Base-by-base conservation (phyloP, 805 yeast species). In the Candida dendrica region DNA sequence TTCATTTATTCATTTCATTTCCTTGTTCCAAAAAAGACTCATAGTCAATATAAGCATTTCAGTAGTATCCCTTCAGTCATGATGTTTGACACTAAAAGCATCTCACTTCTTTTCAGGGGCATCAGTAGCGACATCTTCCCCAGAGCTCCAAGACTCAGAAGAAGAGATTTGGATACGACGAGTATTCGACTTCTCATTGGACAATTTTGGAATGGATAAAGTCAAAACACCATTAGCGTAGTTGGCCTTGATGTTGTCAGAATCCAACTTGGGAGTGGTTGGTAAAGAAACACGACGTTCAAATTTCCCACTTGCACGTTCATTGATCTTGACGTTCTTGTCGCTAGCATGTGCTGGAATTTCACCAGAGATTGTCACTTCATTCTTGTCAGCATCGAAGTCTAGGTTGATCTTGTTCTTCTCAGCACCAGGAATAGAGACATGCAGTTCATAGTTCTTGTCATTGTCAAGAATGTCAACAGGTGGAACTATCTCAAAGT, bases 341-440 rank as follows among this genome's bases (percentile, higher is more conserved):
- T 53, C 58, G 17, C 46, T 46, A 9, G 50, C 47, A 31, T 48
- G 51, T 13, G 45, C 52, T 32, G 68, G 68, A 39, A 69, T 59
- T 40, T 65, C 72, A 42, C 80, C 80, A 38, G 66, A 58, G 29
- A 74, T 54, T 13, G 61, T 51, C 41, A 74, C 55, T 46, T 69
- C 68, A 41, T 71, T 68, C 17, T 62, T 58, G 34, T 69, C 69
- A 45, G 69, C 63, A 52, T 73, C 66, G 57, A 66, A 74, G 52
- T 74, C 77, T 41, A 73, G 53, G 13, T 65, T 58, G 49, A 71
- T 61, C 36, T 65, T 57, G 17, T 72, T 72, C 51, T 65, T 68
- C 36, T 60, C 52, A 16, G 73, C 74, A 41, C 79, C 79, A 9
- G 79, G 75, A 40, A 73, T 57, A 1, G 76, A 65, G 4, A 72